phyloP scores from a whole-genome alignment of 495 filamentous ascomycete genomes.

The Amphirosellinia nigrospora region DNA sequence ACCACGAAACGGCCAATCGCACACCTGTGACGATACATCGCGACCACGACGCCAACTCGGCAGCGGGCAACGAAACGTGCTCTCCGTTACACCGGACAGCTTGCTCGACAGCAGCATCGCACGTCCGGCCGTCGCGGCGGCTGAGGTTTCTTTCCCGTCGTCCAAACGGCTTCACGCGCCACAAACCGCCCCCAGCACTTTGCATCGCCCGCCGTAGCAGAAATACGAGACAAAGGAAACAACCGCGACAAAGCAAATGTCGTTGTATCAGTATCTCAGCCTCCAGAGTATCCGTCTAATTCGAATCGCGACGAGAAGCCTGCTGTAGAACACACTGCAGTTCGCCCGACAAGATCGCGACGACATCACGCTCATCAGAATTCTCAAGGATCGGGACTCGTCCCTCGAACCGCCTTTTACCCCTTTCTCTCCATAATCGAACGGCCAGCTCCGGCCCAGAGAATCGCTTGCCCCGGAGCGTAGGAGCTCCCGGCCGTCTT shows the following conservation, averaged over 20 bases:
- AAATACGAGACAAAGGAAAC: constrained; percentile 7
- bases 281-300: constrained; percentile 1
- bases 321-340: background rate
- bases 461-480: constrained; percentile 43
- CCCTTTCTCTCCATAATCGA: constrained; percentile 55
- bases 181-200: constrained; percentile 38
- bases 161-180: constrained; percentile 56
- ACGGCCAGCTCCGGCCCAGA: constrained; percentile 26
- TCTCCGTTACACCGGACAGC: background rate
- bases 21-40: background rate
- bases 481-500: constrained; percentile 54
- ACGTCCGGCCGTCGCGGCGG: constrained; percentile 49
- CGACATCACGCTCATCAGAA: constrained; percentile 4
- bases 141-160: constrained; percentile 37
- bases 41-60: background rate
- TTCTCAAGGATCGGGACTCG: constrained; percentile 10
- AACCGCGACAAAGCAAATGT: background rate
- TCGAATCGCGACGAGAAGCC: constrained; percentile 7
- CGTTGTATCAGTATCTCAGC: background rate
- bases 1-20: constrained; percentile 20
- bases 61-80: background rate
- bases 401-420: constrained; percentile 43
- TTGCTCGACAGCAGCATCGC: constrained; percentile 1
- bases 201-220: constrained; percentile 46
- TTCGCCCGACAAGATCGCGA: constrained; percentile 7